Conservation (phyloP, 1,284 basidiomycete species). For the Rhodotorula mucilaginosa region DNA sequence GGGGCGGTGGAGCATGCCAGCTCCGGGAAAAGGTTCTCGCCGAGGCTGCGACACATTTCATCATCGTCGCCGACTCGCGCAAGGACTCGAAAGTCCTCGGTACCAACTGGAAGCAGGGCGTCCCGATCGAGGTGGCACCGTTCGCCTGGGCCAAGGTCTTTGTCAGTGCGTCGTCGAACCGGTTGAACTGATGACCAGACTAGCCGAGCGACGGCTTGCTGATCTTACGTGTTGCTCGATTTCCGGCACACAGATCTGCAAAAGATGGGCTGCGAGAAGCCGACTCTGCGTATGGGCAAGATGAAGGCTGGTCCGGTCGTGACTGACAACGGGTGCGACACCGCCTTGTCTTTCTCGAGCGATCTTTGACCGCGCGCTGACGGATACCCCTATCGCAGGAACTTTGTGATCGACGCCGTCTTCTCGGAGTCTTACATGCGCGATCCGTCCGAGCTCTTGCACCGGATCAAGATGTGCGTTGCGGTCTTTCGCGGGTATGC, state of each 20-base stretch:
- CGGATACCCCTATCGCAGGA: constrained; percentile 54
- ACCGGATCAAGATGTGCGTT: constrained; percentile 45
- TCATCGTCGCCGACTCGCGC: constrained; percentile 93
- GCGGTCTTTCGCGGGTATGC: background rate
- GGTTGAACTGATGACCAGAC: background rate
- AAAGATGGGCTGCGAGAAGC: constrained; percentile 57
- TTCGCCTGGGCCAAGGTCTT: constrained; percentile 83
- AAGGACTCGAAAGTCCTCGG: constrained; percentile 81
- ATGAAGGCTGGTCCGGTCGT: constrained; percentile 77
- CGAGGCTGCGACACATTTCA: constrained; percentile 88
- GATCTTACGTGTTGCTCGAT: too few relatives aligned
- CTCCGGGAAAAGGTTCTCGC: constrained; percentile 92
- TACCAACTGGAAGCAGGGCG: constrained; percentile 77
- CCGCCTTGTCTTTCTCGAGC: too few relatives aligned
- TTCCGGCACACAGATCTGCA: constrained; percentile 54
- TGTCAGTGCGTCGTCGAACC: constrained; percentile 31
- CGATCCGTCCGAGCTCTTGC: constrained; percentile 59
- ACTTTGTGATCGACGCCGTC: constrained; percentile 90
- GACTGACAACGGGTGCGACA: constrained; percentile 66
- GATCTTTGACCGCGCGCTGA: background rate
- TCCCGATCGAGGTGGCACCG: constrained; percentile 93
- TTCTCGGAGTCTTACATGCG: constrained; percentile 69
- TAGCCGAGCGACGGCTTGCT: background rate
- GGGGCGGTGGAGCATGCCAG: constrained; percentile 93
- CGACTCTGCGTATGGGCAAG: constrained; percentile 69